phyloP scores from a whole-genome alignment of 2,329 filamentous ascomycete species.

The Alternaria novae-zelandiae region DNA sequence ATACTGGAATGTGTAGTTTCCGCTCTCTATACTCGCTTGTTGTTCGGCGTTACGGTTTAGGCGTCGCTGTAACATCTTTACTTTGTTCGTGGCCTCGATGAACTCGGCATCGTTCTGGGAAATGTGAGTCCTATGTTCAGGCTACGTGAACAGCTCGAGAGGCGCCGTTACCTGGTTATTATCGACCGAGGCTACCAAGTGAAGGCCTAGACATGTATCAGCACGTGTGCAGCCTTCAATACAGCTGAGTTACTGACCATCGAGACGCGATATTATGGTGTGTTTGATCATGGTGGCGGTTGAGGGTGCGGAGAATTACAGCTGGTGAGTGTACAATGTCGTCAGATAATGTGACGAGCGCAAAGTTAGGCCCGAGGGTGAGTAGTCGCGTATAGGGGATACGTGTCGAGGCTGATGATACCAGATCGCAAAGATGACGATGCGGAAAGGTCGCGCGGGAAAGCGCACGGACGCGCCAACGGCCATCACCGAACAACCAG shows the following conservation, averaged over 20 bases:
- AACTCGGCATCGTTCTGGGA: slow-evolving; percentile 73
- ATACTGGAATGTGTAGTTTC: slow-evolving; percentile 84
- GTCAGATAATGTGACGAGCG: neutral
- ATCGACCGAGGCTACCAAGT: slow-evolving; percentile 93
- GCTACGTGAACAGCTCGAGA: neutral
- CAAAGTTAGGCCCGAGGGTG: neutral
- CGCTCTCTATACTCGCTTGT: slow-evolving; percentile 90
- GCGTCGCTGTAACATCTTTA: slow-evolving; percentile 87
- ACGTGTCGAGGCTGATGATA: slow-evolving; percentile 37
- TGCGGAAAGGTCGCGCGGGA: slow-evolving; percentile 30
- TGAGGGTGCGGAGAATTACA: neutral
- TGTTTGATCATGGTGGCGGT: slow-evolving; percentile 75
- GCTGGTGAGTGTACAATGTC: neutral
- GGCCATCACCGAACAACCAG: neutral
- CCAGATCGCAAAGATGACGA: slow-evolving; percentile 25
- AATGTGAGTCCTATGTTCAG: slow-evolving; percentile 18
- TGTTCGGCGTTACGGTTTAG: slow-evolving; percentile 87
- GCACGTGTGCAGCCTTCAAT: slow-evolving; percentile 5
- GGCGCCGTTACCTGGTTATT: slow-evolving; percentile 71
- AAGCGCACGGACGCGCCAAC: slow-evolving; percentile 23
- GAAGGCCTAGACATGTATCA: slow-evolving; percentile 70
- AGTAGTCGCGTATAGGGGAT: slow-evolving; percentile 23
- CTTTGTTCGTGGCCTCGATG: slow-evolving; percentile 85
- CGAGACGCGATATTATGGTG: slow-evolving; percentile 91
- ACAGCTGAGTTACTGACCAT: slow-evolving; percentile 64